Conservation (phyloP, 2,329 filamentous ascomycete species). For the Fusarium dlaminii region DNA sequence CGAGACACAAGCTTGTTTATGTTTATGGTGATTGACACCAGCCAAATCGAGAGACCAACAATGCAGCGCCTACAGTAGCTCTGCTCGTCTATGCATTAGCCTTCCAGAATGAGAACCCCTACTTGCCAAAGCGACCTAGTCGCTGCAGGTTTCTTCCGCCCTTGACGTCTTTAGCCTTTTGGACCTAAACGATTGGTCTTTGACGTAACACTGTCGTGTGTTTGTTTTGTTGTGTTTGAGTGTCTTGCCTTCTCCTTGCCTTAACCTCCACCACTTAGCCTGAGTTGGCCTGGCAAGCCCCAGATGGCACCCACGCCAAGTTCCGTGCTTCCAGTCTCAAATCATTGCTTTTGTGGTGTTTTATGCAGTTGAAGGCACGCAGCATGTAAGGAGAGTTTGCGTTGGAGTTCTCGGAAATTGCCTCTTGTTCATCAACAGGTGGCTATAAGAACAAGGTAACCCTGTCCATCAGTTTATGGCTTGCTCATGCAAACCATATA, state of each 20-base stretch:
- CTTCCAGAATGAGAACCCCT: conserved; percentile 17
- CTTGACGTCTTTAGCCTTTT: conserved; percentile 27
- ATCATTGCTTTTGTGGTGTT: conserved; percentile 30
- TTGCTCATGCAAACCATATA: conserved; percentile 18
- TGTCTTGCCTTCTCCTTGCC: conserved; percentile 42
- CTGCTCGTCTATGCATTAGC: conserved; percentile 16
- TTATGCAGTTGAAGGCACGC: conserved; percentile 21
- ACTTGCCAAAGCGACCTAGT: conserved; percentile 12
- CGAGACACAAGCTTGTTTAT: conserved; percentile 18
- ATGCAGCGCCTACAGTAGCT: conserved; percentile 11
- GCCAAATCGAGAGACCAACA: conserved; percentile 10
- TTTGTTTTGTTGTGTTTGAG: conserved; percentile 32
- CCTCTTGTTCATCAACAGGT: not conserved
- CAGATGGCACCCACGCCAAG: conserved; percentile 27
- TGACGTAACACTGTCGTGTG: conserved; percentile 9
- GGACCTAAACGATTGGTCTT: conserved; percentile 20
- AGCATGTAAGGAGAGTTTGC: conserved; percentile 29
- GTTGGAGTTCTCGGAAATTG: conserved; percentile 15
- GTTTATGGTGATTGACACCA: not conserved
- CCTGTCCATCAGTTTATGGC: conserved; percentile 16
- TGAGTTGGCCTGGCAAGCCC: conserved; percentile 35
- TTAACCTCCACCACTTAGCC: conserved; percentile 37
- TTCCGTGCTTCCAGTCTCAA: conserved; percentile 18
- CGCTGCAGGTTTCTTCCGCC: conserved; percentile 39
- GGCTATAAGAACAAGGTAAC: conserved; percentile 31